A percentile compares a stretch with the other conserved stretches of the same genome.
phyloP scores from a whole-genome alignment of 2,329 filamentous ascomycete species.

The Colletotrichum sublineola region DNA sequence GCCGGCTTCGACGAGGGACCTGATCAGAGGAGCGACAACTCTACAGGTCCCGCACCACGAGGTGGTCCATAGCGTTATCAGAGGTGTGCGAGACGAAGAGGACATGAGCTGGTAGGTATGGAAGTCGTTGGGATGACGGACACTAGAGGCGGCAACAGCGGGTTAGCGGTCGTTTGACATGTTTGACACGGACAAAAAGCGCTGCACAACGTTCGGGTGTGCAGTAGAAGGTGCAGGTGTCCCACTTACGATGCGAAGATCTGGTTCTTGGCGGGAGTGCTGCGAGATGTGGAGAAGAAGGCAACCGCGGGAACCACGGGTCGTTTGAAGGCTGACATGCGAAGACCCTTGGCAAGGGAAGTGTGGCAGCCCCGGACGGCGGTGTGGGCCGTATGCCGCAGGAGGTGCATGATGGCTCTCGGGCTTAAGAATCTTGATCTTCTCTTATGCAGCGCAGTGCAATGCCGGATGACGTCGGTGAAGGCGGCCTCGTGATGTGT shows the following conservation, averaged over 20 bases:
- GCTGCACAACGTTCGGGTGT: neutral
- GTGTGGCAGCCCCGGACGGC: conserved; percentile 26
- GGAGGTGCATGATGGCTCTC: conserved; percentile 24
- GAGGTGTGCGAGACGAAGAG: conserved; percentile 64
- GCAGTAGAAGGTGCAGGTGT: neutral
- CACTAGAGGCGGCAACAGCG: conserved; percentile 52
- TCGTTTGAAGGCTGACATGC: conserved; percentile 12
- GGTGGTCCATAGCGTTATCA: conserved; percentile 73
- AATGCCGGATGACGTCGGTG: conserved; percentile 29
- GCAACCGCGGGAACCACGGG: conserved; percentile 15
- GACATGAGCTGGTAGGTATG: conserved; percentile 68
- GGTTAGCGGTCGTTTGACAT: conserved; percentile 13
- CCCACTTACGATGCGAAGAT: conserved; percentile 53
- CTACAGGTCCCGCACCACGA: conserved; percentile 70
- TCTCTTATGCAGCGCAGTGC: neutral
- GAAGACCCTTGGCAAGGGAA: conserved; percentile 21
- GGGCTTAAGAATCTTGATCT: conserved; percentile 5
- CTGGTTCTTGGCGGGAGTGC: conserved; percentile 49
- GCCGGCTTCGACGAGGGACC: conserved; percentile 62
- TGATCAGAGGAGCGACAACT: conserved; percentile 62
- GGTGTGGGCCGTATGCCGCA: conserved; percentile 32
- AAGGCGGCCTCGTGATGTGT: conserved; percentile 14
- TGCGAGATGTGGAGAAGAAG: conserved; percentile 37
- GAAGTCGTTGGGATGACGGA: conserved; percentile 68
- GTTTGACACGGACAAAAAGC: neutral